Base-by-base conservation (phyloP, 345 rosid genomes). In the Lepidium sativum region DNA sequence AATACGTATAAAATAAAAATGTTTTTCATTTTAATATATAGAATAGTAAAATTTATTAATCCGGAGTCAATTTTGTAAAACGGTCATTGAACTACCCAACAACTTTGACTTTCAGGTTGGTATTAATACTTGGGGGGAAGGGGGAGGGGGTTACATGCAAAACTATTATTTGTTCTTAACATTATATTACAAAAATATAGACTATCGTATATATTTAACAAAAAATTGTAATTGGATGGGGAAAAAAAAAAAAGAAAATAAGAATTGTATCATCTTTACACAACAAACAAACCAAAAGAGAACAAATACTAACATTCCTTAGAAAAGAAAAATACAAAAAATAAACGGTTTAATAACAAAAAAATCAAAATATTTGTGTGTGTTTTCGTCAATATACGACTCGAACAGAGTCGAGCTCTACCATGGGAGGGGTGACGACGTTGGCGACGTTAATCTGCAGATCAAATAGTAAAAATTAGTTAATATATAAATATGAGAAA, bases 401-500 rank as follows among this genome's bases (percentile, higher is more conserved):
- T 27, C 13, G 35, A 35, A 53, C 34, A 60, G 35, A 40, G 51
- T 75, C 53, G 48, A 44, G 20, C 23, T 79, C 75, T 80, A 78
- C 82, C 83, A 82, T 31, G 76, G 40, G 60, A 60, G 5, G 4
- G 70, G 78, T 14, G 82, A 72, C 54, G 76, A 65, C 5, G 70
- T 44, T 14, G 76, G 67, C 14, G 80, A 58, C 52, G 82, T 65
- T 38, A 78, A 68, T 49, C 90, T 82, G 84, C 78, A 72, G 42
- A 54, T 31, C 1, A 51, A 65, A 56, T 11, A 51, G 38, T 21
- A 50, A 63, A 17, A 53, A 0, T 37, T 12, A 23, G 45, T 68
- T 48, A 54, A 31, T 39, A 60, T 15, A 55, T 43, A 11, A 18
- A 8, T 34, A 9, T 48, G 13, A 59, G 16, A 53, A 17, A 41